Evolutionary conservation across 495 filamentous ascomycete species (phyloP).

Genomic region (Penicillium lagena): DNA sequence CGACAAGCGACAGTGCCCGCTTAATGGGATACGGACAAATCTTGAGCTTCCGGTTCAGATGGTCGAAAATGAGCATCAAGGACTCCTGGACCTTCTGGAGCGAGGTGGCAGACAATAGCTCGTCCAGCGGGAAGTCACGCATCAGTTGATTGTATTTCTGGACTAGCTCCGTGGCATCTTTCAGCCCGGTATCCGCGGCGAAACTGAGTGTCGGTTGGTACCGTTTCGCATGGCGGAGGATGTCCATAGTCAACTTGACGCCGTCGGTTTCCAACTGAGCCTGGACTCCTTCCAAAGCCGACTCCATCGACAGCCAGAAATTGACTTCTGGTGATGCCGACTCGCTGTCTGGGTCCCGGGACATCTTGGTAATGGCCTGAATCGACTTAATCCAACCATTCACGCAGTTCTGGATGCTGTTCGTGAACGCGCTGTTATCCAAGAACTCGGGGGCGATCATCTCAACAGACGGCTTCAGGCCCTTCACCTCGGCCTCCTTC

Average conservation of each 20-base stretch:
- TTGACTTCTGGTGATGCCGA: conserved; percentile 96
- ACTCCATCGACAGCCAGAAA: conserved; percentile 97
- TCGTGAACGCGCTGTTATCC: conserved; percentile 82
- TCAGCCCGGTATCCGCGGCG: conserved; percentile 85
- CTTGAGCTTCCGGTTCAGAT: conserved; percentile 94
- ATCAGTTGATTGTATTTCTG: conserved; percentile 98
- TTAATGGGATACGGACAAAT: conserved; percentile 91
- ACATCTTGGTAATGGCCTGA: conserved; percentile 92
- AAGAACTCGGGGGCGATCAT: conserved; percentile 65
- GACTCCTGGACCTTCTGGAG: conserved; percentile 87
- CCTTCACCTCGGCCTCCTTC: conserved; percentile 60
- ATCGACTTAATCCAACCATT: conserved; percentile 99
- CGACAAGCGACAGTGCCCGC: conserved; percentile 87
- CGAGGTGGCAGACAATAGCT: conserved; percentile 86
- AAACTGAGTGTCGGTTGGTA: conserved; percentile 97
- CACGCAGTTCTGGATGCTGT: conserved; percentile 85
- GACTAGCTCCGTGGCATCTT: conserved; percentile 88
- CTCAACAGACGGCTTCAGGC: conserved; percentile 64
- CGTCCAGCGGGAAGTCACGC: conserved; percentile 95
- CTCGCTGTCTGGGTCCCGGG: conserved; percentile 77
- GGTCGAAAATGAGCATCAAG: conserved; percentile 76
- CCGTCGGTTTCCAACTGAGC: conserved; percentile 80
- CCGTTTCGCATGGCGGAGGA: conserved; percentile 89
- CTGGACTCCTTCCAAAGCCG: conserved; percentile 82
- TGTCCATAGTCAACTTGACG: conserved; percentile 85